Evolutionary conservation across 192 early-diverging fungal species (phyloP).

Genomic region (Cetraspora pellucida): DNA sequence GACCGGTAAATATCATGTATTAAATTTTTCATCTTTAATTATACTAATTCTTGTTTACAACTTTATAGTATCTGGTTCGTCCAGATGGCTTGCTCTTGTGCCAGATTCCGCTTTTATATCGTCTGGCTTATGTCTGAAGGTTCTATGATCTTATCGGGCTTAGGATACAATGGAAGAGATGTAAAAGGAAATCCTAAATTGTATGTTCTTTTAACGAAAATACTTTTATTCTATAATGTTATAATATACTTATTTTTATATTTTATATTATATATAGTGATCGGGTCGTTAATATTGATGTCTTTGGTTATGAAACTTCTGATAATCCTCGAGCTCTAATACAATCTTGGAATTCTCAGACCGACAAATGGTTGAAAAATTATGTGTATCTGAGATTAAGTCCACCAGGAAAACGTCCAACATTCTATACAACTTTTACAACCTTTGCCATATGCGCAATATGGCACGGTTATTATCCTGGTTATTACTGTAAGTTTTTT

Average conservation of each 20-base stretch:
- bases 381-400: constrained; percentile 79
- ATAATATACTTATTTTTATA: not conserved
- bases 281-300: constrained; percentile 75
- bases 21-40: not conserved
- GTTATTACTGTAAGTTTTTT: constrained; percentile 70
- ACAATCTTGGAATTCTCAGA: constrained; percentile 90
- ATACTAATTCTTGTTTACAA: not conserved
- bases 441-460: constrained; percentile 86
- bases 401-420: constrained; percentile 53
- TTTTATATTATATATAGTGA: not conserved
- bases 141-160: constrained; percentile 76
- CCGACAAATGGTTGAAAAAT: constrained; percentile 84
- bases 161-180: constrained; percentile 78
- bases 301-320: constrained; percentile 77
- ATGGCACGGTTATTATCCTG: constrained; percentile 96
- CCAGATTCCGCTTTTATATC: constrained; percentile 82
- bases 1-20: not conserved
- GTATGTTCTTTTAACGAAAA: constrained; percentile 44
- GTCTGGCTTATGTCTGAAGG: constrained; percentile 91
- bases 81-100: constrained; percentile 58
- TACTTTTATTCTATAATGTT: not conserved
- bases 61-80: constrained; percentile 56
- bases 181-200: constrained; percentile 58
- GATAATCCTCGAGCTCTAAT: constrained; percentile 72
- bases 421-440: constrained; percentile 59